Base-by-base conservation (phyloP, 805 yeast species). In the Myxozyma vanderwaltii region DNA sequence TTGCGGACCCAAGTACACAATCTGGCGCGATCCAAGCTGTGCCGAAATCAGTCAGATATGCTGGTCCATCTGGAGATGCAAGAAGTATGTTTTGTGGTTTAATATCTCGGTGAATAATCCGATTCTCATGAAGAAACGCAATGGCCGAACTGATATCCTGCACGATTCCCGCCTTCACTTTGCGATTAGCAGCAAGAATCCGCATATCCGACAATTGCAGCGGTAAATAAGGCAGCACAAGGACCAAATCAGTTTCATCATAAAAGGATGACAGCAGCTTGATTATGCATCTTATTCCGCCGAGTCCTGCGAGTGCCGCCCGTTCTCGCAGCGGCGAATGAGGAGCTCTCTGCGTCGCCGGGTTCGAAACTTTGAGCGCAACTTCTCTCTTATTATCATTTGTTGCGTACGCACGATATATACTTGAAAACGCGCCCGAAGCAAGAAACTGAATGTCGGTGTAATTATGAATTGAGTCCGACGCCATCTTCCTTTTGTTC, bases 1-100 rank as follows among this genome's bases (percentile, higher is more conserved):
- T 23, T 38, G 43, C 43, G 17, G 19, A 8, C 43, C 41, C n/a
- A 5, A 39, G 15, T 24, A 17, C 21, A 66, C 31, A 24, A 74
- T 72, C 36, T 54, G 59, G 50, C 70, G 35, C 64, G 6, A 31
- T 36, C 68, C 68, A 53, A 70, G 68, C 63, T 1, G 64, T 61
- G 21, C 68, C 63, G 21, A 64, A 64, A 40, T 64, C 68, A 31
- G 63, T 53, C 36, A 64, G 41, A 33, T 43, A 58, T 21, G 64
- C 63, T 4, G 65, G 68, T 3, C 69, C 67, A 51, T 23, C 67
- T 41, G 35, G 59, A 29, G 44, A 67, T 58, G 29, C 75, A 60
- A 86, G 84, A 69, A 89, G 72, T 55, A 89, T 82, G 69, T 89
- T 89, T 51, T 86, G 89, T 0, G 94, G 91, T 71, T 94, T 94